phyloP scores from a whole-genome alignment of 2,329 filamentous ascomycete genomes.

The Aspergillus nomiae region DNA sequence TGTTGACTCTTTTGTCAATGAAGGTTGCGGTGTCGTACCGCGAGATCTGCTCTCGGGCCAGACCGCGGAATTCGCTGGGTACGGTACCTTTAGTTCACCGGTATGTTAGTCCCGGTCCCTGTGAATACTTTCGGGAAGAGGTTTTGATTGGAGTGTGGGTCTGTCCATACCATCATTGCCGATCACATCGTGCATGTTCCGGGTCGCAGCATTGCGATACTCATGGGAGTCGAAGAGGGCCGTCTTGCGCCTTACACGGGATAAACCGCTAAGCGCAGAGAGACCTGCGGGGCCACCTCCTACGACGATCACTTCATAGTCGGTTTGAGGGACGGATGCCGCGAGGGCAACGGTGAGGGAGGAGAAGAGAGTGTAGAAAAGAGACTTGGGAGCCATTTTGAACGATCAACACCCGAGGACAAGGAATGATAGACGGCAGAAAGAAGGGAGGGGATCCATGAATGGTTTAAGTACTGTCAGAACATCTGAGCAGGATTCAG shows the following conservation, averaged over 20 bases:
- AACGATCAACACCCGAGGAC: neutral
- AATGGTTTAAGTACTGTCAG: neutral
- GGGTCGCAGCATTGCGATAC: constrained; percentile 60
- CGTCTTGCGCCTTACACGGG: constrained; percentile 57
- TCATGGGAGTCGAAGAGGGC: constrained; percentile 61
- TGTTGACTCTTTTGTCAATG: constrained; percentile 55
- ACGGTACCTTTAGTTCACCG: constrained; percentile 48
- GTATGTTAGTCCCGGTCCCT: too few species aligned
- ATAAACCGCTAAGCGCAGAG: constrained; percentile 58
- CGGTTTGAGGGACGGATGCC: constrained; percentile 28
- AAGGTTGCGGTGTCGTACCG: constrained; percentile 54
- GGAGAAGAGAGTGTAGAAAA: constrained; percentile 28
- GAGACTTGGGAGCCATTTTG: constrained; percentile 21
- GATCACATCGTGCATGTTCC: constrained; percentile 64
- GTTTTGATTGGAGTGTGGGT: too few species aligned
- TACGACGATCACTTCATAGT: constrained; percentile 60
- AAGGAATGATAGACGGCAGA: neutral
- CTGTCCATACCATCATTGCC: constrained; percentile 57
- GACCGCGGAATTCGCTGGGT: constrained; percentile 57
- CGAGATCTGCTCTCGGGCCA: constrained; percentile 56
- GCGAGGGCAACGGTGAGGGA: constrained; percentile 23
- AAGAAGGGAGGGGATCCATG: neutral
- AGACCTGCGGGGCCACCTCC: constrained; percentile 62
- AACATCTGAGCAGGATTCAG: neutral
- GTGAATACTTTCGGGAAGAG: too few species aligned